Conservation (phyloP, 257 asterid species). For the Cinchona pubescens region DNA sequence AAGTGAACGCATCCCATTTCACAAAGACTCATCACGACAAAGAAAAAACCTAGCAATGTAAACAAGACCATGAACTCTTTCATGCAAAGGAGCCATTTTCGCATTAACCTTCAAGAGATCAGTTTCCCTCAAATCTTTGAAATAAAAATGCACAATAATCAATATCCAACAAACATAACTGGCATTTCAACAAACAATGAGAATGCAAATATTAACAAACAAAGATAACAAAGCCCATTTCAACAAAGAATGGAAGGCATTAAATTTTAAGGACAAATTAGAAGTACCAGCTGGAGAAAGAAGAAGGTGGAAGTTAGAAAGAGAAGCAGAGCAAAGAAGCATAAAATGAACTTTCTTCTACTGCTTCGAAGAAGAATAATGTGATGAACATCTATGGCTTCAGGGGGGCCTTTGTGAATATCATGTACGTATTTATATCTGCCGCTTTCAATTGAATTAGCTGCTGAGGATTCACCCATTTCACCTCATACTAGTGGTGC, state of each 20-base stretch:
- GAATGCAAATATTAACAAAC: not conserved
- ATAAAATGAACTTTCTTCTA: slow-evolving; percentile 29
- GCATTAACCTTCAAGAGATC: not conserved
- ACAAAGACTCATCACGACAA: not conserved
- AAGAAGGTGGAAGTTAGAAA: slow-evolving; percentile 23
- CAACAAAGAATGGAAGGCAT: not conserved
- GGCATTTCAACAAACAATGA: not conserved
- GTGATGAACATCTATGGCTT: slow-evolving; percentile 70
- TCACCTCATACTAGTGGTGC: not conserved
- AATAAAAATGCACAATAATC: not conserved
- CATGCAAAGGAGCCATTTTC: not conserved
- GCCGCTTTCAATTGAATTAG: slow-evolving; percentile 31
- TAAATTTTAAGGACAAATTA: too few relatives aligned
- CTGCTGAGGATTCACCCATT: slow-evolving; percentile 19
- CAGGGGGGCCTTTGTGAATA: slow-evolving; percentile 42
- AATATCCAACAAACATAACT: not conserved
- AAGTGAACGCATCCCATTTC: not conserved
- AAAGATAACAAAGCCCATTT: not conserved
- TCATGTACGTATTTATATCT: slow-evolving; percentile 55
- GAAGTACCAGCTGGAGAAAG: slow-evolving; percentile 47
- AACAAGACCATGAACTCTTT: not conserved
- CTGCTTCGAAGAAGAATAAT: slow-evolving; percentile 36
- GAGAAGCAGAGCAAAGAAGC: slow-evolving; percentile 34
- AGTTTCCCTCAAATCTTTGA: not conserved
- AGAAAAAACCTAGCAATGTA: not conserved